Percentiles rank a stretch among this genome's conserved stretches.
Evolutionary conservation across 352 stramenopile species (phyloP).

Genomic region (Pythium dissimile): DNA sequence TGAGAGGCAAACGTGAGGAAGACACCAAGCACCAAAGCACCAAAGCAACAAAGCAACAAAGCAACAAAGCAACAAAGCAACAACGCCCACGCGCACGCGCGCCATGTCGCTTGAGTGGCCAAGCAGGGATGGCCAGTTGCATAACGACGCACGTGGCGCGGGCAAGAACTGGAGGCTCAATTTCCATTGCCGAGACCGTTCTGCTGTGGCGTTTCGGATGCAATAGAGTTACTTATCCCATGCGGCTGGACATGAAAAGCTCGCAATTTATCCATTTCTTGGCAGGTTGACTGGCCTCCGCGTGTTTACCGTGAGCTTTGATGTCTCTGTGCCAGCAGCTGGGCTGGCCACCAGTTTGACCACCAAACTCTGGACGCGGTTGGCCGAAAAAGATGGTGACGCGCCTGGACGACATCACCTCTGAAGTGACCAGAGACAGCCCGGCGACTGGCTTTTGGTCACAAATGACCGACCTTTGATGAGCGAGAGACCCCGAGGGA

Average conservation of each 20-base stretch:
- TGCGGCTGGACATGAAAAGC: too few relatives aligned
- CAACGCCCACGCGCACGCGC: neutral
- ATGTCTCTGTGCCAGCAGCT: neutral
- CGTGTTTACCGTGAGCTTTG: neutral
- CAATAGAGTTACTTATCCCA: too few relatives aligned
- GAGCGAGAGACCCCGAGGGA: too few relatives aligned
- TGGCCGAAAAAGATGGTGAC: slow-evolving; percentile 16
- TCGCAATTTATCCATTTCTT: too few relatives aligned
- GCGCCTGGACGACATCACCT: slow-evolving; percentile 12
- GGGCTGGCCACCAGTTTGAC: neutral
- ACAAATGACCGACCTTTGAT: neutral
- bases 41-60: too few relatives aligned
- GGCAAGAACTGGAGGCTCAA: neutral
- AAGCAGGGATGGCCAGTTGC: too few relatives aligned
- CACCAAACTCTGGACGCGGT: neutral
- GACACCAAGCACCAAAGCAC: slow-evolving; percentile 17
- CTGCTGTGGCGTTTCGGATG: neutral
- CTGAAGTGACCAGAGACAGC: slow-evolving; percentile 17
- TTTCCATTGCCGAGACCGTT: neutral
- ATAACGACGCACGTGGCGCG: too few relatives aligned
- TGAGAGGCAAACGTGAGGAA: neutral
- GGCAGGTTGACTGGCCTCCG: too few relatives aligned
- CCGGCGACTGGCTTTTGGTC: slow-evolving; percentile 1
- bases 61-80: slow-evolving; percentile 4
- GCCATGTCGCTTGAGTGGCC: neutral